Evolutionary conservation across 148 eudicot species (phyloP).

Genomic region (Simmondsia chinensis): DNA sequence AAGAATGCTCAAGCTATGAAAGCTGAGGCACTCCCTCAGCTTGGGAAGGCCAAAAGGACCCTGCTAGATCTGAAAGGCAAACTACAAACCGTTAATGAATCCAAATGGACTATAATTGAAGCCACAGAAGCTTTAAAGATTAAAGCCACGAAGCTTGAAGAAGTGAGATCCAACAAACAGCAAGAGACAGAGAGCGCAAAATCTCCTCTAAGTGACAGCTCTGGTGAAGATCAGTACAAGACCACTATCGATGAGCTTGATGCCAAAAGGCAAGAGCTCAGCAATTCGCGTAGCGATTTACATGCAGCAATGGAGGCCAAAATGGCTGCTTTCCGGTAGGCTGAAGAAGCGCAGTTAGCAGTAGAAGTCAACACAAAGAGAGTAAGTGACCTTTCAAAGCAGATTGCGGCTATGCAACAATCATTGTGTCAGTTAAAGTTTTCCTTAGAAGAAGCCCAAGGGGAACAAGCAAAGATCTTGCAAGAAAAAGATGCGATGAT

Average conservation of each 20-base stretch:
- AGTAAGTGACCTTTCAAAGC: slow-evolving; percentile 33
- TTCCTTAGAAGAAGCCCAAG: slow-evolving; percentile 27
- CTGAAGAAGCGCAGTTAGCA: slow-evolving; percentile 48
- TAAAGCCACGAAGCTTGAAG: slow-evolving; percentile 41
- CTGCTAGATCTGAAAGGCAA: slow-evolving; percentile 45
- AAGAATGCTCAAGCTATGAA: slow-evolving; percentile 45
- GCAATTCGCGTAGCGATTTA: slow-evolving; percentile 45
- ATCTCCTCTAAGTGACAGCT: slow-evolving; percentile 24
- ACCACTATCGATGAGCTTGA: slow-evolving; percentile 51
- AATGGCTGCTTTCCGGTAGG: slow-evolving; percentile 29
- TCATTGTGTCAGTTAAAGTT: slow-evolving; percentile 33
- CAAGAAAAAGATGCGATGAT: slow-evolving; percentile 29
- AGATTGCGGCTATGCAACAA: slow-evolving; percentile 34
- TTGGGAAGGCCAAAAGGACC: slow-evolving; percentile 50
- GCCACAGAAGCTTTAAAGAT: slow-evolving; percentile 54
- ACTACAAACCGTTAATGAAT: slow-evolving; percentile 44
- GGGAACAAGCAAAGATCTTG: slow-evolving; percentile 28
- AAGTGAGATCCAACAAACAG: slow-evolving; percentile 24
- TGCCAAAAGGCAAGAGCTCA: slow-evolving; percentile 61
- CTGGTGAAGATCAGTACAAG: slow-evolving; percentile 47
- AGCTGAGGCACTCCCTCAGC: slow-evolving; percentile 47
- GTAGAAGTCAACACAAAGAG: slow-evolving; percentile 33
- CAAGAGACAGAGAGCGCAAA: slow-evolving; percentile 16
- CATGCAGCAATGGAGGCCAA: slow-evolving; percentile 48
- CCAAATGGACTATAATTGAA: slow-evolving; percentile 44